Evolutionary conservation across 352 stramenopile genomes (phyloP).

Genomic region (Paralagenidium karlingii): DNA sequence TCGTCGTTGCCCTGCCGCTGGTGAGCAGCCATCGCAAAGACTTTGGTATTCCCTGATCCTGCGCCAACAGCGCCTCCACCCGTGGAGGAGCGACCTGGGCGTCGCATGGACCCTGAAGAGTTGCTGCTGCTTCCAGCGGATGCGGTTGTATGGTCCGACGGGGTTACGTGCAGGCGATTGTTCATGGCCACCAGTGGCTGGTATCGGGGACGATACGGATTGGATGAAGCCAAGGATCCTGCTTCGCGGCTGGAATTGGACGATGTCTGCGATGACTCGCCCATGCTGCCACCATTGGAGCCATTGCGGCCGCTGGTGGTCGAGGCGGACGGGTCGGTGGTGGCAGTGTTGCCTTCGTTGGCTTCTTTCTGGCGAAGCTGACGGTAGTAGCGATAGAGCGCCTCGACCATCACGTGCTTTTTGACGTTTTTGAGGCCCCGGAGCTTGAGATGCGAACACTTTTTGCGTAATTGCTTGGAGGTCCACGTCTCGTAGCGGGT

Average conservation of each 20-base stretch:
- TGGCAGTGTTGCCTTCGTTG: no score
- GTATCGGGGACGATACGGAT: no score
- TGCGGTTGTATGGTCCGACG: no score
- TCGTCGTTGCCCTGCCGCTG: no score
- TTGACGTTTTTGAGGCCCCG: slow-evolving; percentile 75
- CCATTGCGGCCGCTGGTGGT: no score
- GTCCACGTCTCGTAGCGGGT: slow-evolving; percentile 70
- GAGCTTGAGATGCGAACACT: slow-evolving; percentile 69
- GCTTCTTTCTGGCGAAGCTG: slow-evolving; percentile 43
- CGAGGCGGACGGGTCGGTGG: neutral
- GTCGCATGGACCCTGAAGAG: neutral
- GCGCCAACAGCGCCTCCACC: no score
- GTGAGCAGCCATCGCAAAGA: neutral
- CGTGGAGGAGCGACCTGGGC: neutral
- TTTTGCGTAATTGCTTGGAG: slow-evolving; percentile 70
- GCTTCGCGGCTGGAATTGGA: no score
- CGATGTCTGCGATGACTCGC: no score
- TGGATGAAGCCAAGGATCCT: no score
- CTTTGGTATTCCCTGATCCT: slow-evolving; percentile 1
- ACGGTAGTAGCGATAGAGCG: slow-evolving; percentile 67
- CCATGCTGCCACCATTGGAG: no score
- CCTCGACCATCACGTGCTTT: slow-evolving; percentile 79
- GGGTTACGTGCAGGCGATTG: no score
- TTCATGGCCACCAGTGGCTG: neutral
- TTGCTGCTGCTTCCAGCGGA: no score